Conservation (phyloP, 257 asterid genomes). For the Gentiana straminea region DNA sequence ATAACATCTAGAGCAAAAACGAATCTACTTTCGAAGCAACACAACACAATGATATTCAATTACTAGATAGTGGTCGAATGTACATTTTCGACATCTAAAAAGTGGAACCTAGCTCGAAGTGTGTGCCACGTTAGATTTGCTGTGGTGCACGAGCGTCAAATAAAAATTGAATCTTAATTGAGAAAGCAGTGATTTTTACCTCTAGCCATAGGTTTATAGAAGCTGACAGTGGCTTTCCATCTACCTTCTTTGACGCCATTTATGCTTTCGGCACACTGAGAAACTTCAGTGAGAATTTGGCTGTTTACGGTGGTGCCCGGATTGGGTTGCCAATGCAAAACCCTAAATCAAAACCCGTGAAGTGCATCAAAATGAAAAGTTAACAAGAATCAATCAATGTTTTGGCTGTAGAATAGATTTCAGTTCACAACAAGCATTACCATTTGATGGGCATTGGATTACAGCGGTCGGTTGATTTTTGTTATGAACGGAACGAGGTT, state of each 20-base stretch:
- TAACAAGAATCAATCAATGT: not conserved
- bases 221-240: conserved; percentile 83
- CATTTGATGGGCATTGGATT: conserved; percentile 14
- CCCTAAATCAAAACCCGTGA: conserved; percentile 34
- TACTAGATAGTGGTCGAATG: too few relatives aligned
- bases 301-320: conserved; percentile 77
- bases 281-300: conserved; percentile 79
- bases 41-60: too few relatives aligned
- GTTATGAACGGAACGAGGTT: too few relatives aligned
- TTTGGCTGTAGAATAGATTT: not conserved
- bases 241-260: conserved; percentile 90
- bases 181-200: conserved; percentile 26
- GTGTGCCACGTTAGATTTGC: too few relatives aligned
- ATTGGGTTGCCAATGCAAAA: conserved; percentile 94
- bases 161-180: not conserved
- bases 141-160: not conserved
- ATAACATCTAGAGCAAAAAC: too few relatives aligned
- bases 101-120: not conserved
- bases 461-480: not conserved
- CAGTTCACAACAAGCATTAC: not conserved
- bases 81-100: not conserved
- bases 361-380: not conserved
- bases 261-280: conserved; percentile 86
- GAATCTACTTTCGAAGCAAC: too few relatives aligned
- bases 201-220: conserved; percentile 66